Percentiles rank a stretch among this genome's conserved stretches.
Conservation (phyloP, 306 rosid species). For the Castanopsis chinensis region DNA sequence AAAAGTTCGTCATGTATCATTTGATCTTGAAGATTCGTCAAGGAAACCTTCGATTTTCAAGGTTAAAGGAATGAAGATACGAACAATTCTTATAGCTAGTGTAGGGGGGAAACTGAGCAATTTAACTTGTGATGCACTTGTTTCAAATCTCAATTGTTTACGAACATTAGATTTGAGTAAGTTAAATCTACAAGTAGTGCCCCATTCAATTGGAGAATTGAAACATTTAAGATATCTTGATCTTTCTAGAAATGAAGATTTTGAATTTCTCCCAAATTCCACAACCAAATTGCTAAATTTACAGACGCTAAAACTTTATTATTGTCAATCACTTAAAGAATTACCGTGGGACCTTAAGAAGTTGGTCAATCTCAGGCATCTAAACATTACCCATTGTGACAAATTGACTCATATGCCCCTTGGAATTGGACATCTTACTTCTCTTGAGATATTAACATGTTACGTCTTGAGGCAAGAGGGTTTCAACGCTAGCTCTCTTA, state of each 20-base stretch:
- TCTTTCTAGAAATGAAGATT: neutral
- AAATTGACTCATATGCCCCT: too few species aligned
- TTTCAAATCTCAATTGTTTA: neutral
- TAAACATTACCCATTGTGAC: too few species aligned
- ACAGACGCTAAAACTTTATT: slow-evolving; percentile 5
- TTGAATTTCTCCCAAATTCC: neutral
- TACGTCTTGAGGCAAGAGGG: too few species aligned
- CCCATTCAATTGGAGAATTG: slow-evolving; percentile 3
- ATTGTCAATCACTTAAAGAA: neutral
- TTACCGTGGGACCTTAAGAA: neutral
- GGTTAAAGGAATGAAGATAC: too few species aligned
- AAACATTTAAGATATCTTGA: slow-evolving; percentile 12
- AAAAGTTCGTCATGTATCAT: too few species aligned
- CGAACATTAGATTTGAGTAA: slow-evolving; percentile 14
- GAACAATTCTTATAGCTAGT: too few species aligned
- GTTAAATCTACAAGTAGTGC: too few species aligned
- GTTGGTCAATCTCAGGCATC: slow-evolving; percentile 8
- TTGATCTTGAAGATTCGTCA: too few species aligned
- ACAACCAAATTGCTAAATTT: neutral
- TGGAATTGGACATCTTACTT: too few species aligned
- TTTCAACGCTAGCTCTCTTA: too few species aligned
- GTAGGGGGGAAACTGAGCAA: rapidly evolving
- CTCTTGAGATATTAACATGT: too few species aligned
- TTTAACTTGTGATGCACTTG: rapidly evolving
- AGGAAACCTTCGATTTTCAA: rapidly evolving